phyloP scores from a whole-genome alignment of 1,284 basidiomycete species.

The Malassezia furfur region DNA sequence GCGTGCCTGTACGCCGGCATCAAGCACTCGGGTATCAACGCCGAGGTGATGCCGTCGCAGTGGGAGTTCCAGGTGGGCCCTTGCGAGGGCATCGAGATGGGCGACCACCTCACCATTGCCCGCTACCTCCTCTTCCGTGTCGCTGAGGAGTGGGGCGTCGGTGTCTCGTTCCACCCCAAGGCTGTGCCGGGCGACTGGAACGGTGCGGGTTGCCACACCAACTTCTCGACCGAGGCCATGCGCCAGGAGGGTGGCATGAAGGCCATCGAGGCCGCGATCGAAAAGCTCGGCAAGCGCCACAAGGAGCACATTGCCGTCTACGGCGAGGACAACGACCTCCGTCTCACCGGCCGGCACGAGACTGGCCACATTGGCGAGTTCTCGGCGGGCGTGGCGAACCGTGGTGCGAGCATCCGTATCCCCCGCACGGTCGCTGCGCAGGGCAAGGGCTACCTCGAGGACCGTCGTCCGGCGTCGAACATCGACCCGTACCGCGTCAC shows the following conservation, averaged over 20 bases:
- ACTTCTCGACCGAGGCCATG: conserved; percentile 45
- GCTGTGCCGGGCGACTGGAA: conserved; percentile 98
- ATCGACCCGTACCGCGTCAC: conserved; percentile 60
- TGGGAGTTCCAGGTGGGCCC: conserved; percentile 99
- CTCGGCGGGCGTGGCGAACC: conserved; percentile 91
- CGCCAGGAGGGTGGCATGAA: conserved; percentile 63
- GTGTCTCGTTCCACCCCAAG: conserved; percentile 96
- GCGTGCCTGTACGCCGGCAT: conserved; percentile 88
- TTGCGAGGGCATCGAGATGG: conserved; percentile 94
- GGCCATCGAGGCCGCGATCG: conserved; percentile 83
- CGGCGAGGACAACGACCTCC: conserved; percentile 47
- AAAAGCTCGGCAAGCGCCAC: conserved; percentile 51
- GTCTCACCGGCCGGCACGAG: conserved; percentile 55
- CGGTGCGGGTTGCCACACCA: conserved; percentile 74
- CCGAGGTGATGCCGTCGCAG: conserved; percentile 98
- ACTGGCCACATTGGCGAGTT: conserved; percentile 89
- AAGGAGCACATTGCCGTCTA: conserved; percentile 49
- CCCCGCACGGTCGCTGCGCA: conserved; percentile 82
- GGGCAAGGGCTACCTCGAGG: conserved; percentile 77
- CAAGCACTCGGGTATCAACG: conserved; percentile 99
- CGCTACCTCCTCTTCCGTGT: conserved; percentile 45
- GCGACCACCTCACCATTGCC: conserved; percentile 58
- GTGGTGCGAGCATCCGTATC: conserved; percentile 64
- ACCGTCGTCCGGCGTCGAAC: conserved; percentile 65
- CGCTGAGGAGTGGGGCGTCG: conserved; percentile 96